Evolutionary conservation across 2,329 filamentous ascomycete species (phyloP).

Genomic region (Alternaria viburni): DNA sequence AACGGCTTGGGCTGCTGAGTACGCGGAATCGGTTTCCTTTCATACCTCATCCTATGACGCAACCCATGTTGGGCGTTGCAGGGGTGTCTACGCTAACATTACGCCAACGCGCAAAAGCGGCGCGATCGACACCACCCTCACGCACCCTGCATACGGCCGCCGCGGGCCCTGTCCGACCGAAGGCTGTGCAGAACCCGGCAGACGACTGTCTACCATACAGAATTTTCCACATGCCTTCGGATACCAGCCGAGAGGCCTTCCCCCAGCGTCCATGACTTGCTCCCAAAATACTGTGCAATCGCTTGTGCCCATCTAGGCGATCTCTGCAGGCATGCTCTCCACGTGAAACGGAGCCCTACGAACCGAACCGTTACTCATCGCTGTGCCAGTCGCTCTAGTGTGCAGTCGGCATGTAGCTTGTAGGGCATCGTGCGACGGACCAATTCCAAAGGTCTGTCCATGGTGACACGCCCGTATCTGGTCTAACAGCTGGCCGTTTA

Average conservation of each 20-base stretch:
- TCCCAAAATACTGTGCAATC: slow-evolving; percentile 30
- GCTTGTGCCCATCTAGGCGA: slow-evolving; percentile 11
- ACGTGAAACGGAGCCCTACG: slow-evolving; percentile 6
- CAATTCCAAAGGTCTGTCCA: not conserved
- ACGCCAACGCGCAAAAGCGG: slow-evolving; percentile 6
- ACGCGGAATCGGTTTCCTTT: slow-evolving; percentile 33
- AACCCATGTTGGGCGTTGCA: slow-evolving; percentile 15
- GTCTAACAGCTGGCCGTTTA: slow-evolving; percentile 2
- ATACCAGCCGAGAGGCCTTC: slow-evolving; percentile 28
- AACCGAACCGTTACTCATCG: slow-evolving; percentile 6
- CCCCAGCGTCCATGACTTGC: slow-evolving; percentile 4
- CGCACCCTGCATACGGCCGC: slow-evolving; percentile 21
- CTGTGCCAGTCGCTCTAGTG: slow-evolving; percentile 5
- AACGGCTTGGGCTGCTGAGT: slow-evolving; percentile 27
- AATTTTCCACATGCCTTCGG: slow-evolving; percentile 31
- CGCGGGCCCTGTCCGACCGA: slow-evolving; percentile 23
- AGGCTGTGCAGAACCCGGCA: slow-evolving; percentile 23
- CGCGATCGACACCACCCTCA: slow-evolving; percentile 25
- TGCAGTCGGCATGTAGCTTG: slow-evolving; percentile 1
- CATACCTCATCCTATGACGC: slow-evolving; percentile 30
- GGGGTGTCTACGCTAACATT: slow-evolving; percentile 15
- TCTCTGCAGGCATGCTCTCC: slow-evolving; percentile 16
- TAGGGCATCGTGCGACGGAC: slow-evolving; percentile 1
- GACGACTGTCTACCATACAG: slow-evolving; percentile 16
- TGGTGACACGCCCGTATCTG: slow-evolving; percentile 4